phyloP scores from a whole-genome alignment of 768 basidiomycete species.

The Nidula microcarpa region DNA sequence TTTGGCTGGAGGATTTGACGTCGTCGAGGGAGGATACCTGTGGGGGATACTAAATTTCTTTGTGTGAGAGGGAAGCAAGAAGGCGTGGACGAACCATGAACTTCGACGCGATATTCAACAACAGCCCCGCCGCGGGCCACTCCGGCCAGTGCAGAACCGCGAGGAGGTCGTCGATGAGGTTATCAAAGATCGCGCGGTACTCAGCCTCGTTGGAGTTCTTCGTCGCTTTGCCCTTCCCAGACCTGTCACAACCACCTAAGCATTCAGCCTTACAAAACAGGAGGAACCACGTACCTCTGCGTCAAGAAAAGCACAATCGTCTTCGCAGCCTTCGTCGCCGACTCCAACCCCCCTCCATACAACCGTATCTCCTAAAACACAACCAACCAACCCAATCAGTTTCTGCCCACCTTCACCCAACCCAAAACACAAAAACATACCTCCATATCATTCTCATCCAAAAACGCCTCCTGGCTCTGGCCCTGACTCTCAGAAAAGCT shows the following conservation, averaged over 20 bases:
- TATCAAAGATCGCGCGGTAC: conserved; percentile 90
- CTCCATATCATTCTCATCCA: conserved; percentile 69
- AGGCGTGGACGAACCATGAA: conserved; percentile 63
- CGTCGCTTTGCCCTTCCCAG: conserved; percentile 82
- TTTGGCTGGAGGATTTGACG: conserved; percentile 58
- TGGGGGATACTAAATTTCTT: neutral
- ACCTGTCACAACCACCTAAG: conserved; percentile 33
- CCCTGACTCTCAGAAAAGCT: conserved; percentile 46
- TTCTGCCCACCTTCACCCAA: neutral
- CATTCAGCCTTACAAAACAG: neutral
- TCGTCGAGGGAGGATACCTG: conserved; percentile 85
- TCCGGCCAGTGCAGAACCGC: conserved; percentile 92
- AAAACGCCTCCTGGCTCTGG: conserved; percentile 38
- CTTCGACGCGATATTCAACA: conserved; percentile 77
- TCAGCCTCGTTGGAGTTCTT: conserved; percentile 94
- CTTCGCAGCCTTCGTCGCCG: conserved; percentile 81
- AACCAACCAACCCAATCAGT: neutral
- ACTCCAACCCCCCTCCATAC: conserved; percentile 71
- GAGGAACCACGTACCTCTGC: conserved; percentile 39
- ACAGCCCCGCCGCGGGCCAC: conserved; percentile 89
- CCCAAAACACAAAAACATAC: conserved; percentile 25
- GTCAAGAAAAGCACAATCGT: conserved; percentile 79
- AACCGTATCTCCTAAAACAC: conserved; percentile 66
- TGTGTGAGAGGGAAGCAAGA: neutral
- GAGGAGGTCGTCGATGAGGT: conserved; percentile 83